Conservation (phyloP, 1,284 basidiomycete species). For the Serendipita sp. region DNA sequence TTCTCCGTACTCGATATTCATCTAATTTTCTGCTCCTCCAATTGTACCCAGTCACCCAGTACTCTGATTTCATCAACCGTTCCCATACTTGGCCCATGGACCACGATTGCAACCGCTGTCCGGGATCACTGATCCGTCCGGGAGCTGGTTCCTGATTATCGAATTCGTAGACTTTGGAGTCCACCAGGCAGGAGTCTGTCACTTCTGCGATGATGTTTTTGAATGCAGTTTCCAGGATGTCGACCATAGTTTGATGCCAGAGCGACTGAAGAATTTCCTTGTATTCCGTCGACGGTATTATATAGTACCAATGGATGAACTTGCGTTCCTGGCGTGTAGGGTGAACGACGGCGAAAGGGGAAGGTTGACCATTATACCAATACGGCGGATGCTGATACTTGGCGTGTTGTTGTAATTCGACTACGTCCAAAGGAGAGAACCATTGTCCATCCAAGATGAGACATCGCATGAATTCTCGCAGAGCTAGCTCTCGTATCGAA, state of each 20-base stretch:
- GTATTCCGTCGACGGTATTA: not conserved
- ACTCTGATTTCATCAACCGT: not conserved
- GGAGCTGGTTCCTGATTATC: constrained; percentile 1
- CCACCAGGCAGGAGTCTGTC: not conserved
- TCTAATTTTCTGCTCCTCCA: not conserved
- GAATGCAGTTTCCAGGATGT: constrained; percentile 4
- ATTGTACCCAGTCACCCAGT: constrained; percentile 2
- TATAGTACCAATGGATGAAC: not conserved
- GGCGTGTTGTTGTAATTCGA: not conserved
- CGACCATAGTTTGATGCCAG: not conserved
- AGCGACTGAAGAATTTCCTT: not conserved
- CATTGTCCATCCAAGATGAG: not conserved
- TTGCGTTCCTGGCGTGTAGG: not conserved
- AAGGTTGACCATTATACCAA: not conserved
- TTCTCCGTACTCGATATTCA: not conserved
- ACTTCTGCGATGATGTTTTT: constrained; percentile 6
- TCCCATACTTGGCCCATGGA: not conserved
- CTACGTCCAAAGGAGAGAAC: not conserved
- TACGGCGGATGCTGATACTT: not conserved
- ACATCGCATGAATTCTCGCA: not conserved
- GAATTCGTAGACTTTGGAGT: constrained; percentile 4
- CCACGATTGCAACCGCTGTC: not conserved
- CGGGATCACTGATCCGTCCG: not conserved
- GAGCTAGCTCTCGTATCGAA: constrained; percentile 1
- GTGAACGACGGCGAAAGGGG: not conserved